These are phyloP conservation scores for Heritiera littoralis DNA, from an alignment of 345 rosid species.

Conservation along the genomic window DNA sequence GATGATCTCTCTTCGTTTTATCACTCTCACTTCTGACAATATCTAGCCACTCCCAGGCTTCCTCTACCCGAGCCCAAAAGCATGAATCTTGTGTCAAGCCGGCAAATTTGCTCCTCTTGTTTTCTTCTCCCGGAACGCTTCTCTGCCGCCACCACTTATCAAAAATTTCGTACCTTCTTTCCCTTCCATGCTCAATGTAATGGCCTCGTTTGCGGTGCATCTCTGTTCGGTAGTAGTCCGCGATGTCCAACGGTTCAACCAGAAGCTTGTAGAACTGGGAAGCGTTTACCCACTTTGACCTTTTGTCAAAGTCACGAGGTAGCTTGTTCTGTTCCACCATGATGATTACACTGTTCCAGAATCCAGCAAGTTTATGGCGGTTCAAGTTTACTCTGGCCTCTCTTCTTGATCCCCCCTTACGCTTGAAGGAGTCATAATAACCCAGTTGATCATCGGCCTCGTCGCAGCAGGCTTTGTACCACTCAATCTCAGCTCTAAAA, in stretches of 20 bases:
- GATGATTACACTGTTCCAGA: conserved; percentile 61
- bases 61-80: conserved; percentile 88
- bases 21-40: conserved; percentile 42
- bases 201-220: conserved; percentile 35
- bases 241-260: conserved; percentile 77
- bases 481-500: conserved; percentile 57
- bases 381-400: conserved; percentile 58
- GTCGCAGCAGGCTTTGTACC: conserved; percentile 60
- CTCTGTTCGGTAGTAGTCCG: conserved; percentile 49
- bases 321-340: conserved; percentile 65
- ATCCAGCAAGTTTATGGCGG: conserved; percentile 53
- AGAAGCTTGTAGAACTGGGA: conserved; percentile 68
- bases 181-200: conserved; percentile 59
- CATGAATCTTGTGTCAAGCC: conserved; percentile 76
- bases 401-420: conserved; percentile 39
- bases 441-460: conserved; percentile 50
- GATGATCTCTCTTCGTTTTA: not conserved
- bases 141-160: conserved; percentile 63
- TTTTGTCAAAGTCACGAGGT: conserved; percentile 58
- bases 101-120: conserved; percentile 49
- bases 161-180: conserved; percentile 63
- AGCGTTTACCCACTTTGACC: conserved; percentile 62
- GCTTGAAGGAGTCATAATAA: conserved; percentile 76
- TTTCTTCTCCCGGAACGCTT: conserved; percentile 4
- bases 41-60: conserved; percentile 62